Conservation (phyloP, 495 filamentous ascomycete species). For the Annulohypoxylon nitens region DNA sequence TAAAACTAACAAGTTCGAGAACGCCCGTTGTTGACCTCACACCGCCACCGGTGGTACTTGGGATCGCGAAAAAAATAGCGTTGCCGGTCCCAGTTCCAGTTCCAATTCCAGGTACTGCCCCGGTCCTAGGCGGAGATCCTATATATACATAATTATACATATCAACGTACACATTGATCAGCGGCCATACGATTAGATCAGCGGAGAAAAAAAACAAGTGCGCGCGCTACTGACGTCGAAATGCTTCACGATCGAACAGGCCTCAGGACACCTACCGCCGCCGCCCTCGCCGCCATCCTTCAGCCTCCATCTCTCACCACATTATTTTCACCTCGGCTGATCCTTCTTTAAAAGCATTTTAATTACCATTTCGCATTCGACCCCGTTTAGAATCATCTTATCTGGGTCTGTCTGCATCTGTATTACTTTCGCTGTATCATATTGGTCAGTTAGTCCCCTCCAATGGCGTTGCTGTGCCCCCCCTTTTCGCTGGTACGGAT, state of each 20-base stretch:
- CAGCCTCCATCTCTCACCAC: constrained; percentile 38
- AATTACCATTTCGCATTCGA: constrained; percentile 27
- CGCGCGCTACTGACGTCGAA: constrained; percentile 52
- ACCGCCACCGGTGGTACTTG: constrained; percentile 40
- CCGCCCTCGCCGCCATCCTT: constrained; percentile 34
- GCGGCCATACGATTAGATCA: constrained; percentile 31
- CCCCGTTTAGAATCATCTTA: constrained; percentile 18
- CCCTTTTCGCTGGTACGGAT: constrained; percentile 23
- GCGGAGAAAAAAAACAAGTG: constrained; percentile 25
- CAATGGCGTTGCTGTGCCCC: constrained; percentile 47
- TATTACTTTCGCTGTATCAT: constrained; percentile 60
- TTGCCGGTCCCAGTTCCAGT: constrained; percentile 11
- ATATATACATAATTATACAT: constrained; percentile 45
- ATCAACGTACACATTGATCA: constrained; percentile 26
- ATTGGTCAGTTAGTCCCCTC: constrained; percentile 63
- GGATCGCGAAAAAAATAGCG: constrained; percentile 26
- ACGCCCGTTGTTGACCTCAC: constrained; percentile 44
- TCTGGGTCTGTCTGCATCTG: constrained; percentile 32
- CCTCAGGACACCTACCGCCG: constrained; percentile 43
- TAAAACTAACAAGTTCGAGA: constrained; percentile 37
- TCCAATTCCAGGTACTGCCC: constrained; percentile 27
- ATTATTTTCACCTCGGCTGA: constrained; percentile 30
- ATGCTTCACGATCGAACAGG: constrained; percentile 52
- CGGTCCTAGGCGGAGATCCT: constrained; percentile 40
- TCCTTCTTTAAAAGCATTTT: constrained; percentile 28